Conservation (phyloP, 1,284 basidiomycete genomes). For the Papiliotrema terrestris region DNA sequence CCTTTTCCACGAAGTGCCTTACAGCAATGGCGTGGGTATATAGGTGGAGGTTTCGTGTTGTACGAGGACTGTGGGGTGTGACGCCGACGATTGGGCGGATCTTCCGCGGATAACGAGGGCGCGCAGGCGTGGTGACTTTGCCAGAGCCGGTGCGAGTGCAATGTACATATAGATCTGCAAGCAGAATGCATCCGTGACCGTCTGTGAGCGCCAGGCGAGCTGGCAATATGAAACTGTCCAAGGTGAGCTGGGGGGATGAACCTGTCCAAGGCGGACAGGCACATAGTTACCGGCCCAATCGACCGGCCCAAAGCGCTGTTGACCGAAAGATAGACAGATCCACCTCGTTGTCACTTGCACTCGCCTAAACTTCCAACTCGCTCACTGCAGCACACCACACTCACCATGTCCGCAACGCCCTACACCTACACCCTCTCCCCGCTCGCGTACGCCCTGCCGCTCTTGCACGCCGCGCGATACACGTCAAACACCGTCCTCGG, state of each 20-base stretch:
- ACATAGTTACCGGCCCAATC: too few relatives aligned
- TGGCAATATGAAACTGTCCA: too few relatives aligned
- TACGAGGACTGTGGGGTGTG: too few relatives aligned
- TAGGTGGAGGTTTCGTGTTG: neutral
- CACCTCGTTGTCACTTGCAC: neutral
- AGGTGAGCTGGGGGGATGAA: too few relatives aligned
- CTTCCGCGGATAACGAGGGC: too few relatives aligned
- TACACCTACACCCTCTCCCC: slow-evolving; percentile 14
- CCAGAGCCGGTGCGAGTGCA: neutral
- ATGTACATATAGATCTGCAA: neutral
- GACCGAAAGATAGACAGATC: neutral
- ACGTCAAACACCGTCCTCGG: slow-evolving; percentile 43
- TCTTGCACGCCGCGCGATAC: slow-evolving; percentile 42
- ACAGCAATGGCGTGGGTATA: slow-evolving; percentile 19
- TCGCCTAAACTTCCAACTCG: neutral
- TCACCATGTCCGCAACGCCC: neutral
- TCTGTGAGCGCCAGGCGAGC: neutral
- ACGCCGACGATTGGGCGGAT: too few relatives aligned
- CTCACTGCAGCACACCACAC: too few relatives aligned
- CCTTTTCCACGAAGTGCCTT: slow-evolving; percentile 52
- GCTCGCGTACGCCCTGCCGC: slow-evolving; percentile 28
- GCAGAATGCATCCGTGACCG: neutral
- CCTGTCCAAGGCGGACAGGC: too few relatives aligned
- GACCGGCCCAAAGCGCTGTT: neutral
- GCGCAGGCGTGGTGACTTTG: neutral